Conservation (phyloP, 805 yeast genomes). For the Hanseniaspora lachancei region DNA sequence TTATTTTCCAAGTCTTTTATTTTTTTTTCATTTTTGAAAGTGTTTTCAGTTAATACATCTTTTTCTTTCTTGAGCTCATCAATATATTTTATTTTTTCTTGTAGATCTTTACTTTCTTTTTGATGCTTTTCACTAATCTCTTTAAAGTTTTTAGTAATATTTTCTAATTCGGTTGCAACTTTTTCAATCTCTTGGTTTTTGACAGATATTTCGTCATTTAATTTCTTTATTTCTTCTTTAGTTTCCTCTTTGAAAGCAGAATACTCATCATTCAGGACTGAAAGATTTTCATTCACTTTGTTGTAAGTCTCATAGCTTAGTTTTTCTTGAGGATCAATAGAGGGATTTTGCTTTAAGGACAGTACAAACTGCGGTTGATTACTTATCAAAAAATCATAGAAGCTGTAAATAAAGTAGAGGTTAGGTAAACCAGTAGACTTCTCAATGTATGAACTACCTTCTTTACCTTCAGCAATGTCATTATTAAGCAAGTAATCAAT, state of each 20-base stretch:
- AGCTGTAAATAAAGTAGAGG: slow-evolving; percentile 55
- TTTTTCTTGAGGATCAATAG: slow-evolving; percentile 51
- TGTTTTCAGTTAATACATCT: slow-evolving; percentile 20
- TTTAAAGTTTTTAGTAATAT: slow-evolving; percentile 14
- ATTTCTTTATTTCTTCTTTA: slow-evolving; percentile 16
- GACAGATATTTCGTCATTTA: slow-evolving; percentile 16
- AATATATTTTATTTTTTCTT: slow-evolving; percentile 15
- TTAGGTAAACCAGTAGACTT: slow-evolving; percentile 55
- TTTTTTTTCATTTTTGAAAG: slow-evolving; percentile 28
- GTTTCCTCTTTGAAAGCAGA: slow-evolving; percentile 24
- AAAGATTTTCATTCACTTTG: slow-evolving; percentile 29
- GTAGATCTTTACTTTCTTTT: slow-evolving; percentile 14
- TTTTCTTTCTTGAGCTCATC: slow-evolving; percentile 18
- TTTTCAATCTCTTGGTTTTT: slow-evolving; percentile 14
- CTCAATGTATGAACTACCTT: slow-evolving; percentile 28
- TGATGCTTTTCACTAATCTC: slow-evolving; percentile 17
- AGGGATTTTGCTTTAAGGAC: slow-evolving; percentile 64
- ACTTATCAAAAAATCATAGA: slow-evolving; percentile 55
- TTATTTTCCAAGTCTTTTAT: slow-evolving; percentile 22
- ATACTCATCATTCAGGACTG: slow-evolving; percentile 25
- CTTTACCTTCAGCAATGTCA: slow-evolving; percentile 42
- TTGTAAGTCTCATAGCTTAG: slow-evolving; percentile 45
- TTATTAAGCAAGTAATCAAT: slow-evolving; percentile 29
- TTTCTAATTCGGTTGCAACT: slow-evolving; percentile 13
- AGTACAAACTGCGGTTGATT: slow-evolving; percentile 54